Base-by-base conservation (phyloP, 306 rosid genomes). In the Trifolium dubium region DNA sequence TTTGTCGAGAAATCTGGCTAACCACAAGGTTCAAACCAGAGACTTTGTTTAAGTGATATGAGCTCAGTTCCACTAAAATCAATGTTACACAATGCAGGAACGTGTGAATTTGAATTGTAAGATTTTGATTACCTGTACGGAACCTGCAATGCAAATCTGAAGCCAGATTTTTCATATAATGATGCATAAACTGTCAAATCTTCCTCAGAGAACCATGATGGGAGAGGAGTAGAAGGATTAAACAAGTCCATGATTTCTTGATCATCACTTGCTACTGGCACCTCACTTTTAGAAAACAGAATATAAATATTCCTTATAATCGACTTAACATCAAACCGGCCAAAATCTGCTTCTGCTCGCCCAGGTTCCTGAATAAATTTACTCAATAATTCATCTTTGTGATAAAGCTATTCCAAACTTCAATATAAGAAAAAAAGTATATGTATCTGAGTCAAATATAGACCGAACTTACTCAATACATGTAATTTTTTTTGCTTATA, bases 181-280 rank as follows among this genome's bases (percentile, higher is more conserved):
- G 90, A 86, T 70, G 90, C 86, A 59, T 88, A 88, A 77, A 40
- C 46, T 12, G 77, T 63, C 31, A 86, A 87, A 67, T 88, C 89
- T 69, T 86, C 80, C 77, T 86, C 89, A 2, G 90, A 86, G 71
- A 88, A 75, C 87, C 93, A 78, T 47, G 87, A 69, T 6, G 92
- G 89, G 2, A 88, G 71, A 37, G 87, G 90, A 61, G 71, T 50
- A 17, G 89, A 74, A 3, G 89, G 93, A 71, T 86, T 79, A 41
- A 74, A 80, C 86, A 86, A 78, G 70, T 84, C 93, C 93, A 86
- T 88, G 72, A 88, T 84, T 78, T 89, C 91, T 49, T 85, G 84
- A 68, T 79, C 75, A 58, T 79, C 71, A 23, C 59, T 60, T 4
- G 89, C 94, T 43, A 80, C 13, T 14, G 94, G 91, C 1, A 89